These are phyloP conservation scores for Carallia brachiata DNA, from an alignment of 345 rosid genomes.

Conservation along the genomic window DNA sequence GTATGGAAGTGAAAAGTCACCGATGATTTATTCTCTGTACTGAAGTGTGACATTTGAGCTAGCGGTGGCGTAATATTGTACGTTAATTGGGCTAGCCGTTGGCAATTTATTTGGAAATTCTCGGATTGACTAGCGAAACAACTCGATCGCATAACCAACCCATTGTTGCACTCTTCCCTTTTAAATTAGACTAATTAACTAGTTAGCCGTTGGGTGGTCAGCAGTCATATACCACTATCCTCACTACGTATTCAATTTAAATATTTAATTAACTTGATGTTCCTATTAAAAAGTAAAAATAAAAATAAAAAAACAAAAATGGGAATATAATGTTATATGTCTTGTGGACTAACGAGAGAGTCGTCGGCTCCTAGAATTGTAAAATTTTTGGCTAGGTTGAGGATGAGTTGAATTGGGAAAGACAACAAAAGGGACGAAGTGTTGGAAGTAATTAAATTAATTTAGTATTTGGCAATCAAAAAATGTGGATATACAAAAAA, in stretches of 20 bases:
- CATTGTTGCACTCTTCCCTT: background rate
- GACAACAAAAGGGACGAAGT: too few species aligned
- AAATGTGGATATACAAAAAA: too few species aligned
- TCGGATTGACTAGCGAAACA: background rate
- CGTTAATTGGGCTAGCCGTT: background rate
- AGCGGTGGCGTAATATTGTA: background rate
- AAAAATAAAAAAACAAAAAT: too few species aligned
- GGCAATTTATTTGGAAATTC: background rate
- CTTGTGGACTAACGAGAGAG: too few species aligned
- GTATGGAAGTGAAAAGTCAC: background rate
- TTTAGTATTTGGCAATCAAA: too few species aligned
- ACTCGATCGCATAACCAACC: background rate
- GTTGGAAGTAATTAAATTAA: too few species aligned
- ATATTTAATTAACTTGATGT: background rate
- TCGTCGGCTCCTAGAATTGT: too few species aligned
- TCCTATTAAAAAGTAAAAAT: too few species aligned
- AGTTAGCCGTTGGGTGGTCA: constrained; percentile 1
- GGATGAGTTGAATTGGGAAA: too few species aligned
- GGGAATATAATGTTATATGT: too few species aligned
- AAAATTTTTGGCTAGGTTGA: too few species aligned
- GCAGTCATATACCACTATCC: background rate
- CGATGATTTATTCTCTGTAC: background rate
- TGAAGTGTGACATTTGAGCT: background rate
- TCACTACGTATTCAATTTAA: background rate
- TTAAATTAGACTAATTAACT: background rate